These are phyloP conservation scores for Chenopodium formosanum DNA, from an alignment of 148 eudicot species.

Conservation along the genomic window DNA sequence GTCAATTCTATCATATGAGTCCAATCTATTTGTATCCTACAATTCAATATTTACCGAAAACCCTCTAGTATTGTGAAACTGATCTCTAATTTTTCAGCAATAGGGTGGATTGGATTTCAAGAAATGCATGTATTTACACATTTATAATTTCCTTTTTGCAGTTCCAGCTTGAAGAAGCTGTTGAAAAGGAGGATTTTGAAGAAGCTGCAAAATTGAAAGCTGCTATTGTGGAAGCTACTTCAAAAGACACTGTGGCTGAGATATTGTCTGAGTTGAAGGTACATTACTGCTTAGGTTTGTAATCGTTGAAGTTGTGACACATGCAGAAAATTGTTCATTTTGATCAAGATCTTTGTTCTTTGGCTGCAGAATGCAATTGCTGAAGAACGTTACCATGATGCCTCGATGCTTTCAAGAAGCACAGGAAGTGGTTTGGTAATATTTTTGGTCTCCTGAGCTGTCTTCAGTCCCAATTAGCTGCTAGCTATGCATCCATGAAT, in stretches of 20 bases:
- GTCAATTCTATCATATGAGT: no score
- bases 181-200: conserved; percentile 86
- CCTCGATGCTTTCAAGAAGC: conserved; percentile 75
- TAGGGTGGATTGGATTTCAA: background rate
- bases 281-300: conserved; percentile 14
- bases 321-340: conserved; percentile 9
- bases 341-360: conserved; percentile 15
- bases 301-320: background rate
- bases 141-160: conserved; percentile 26
- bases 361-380: conserved; percentile 71
- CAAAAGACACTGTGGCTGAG: conserved; percentile 80
- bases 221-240: conserved; percentile 71
- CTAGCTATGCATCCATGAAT: background rate
- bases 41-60: background rate
- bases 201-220: conserved; percentile 88
- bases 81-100: no score
- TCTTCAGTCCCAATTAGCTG: background rate
- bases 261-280: conserved; percentile 79
- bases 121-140: background rate
- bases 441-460: conserved; percentile 3
- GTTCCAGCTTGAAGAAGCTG: conserved; percentile 94
- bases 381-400: conserved; percentile 91
- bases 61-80: background rate
- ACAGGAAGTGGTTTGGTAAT: conserved; percentile 97
- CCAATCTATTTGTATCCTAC: no score